Base-by-base conservation (phyloP, 192 early-diverging fungal genomes). In the Coemansia sp. region DNA sequence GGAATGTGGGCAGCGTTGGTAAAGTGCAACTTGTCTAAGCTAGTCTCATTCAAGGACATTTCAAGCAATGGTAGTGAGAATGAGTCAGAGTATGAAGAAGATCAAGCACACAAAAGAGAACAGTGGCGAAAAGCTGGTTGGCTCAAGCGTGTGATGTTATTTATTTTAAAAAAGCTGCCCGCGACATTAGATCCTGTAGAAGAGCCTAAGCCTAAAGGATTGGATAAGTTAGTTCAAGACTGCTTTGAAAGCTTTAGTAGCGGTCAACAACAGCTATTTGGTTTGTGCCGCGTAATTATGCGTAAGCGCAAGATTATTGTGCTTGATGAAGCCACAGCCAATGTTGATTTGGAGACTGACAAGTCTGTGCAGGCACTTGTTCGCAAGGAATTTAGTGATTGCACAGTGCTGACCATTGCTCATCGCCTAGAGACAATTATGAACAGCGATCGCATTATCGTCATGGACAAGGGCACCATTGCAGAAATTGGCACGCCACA, bases 351-450 rank as follows among this genome's bases (percentile, higher is more conserved):
- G 55, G 70, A 65, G 8, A 72, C 70, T 1, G 76, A 77, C 39
- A 59, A 63, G 34, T 15, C 17, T 2, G 68, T 77, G 9, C 75
- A 77, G 23, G 44, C 32, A 29, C 57, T 77, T 34, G 84, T 90
- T 34, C 77, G 78, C 5, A 77, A 73, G 11, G 68, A 86, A 41
- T 89, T 89, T 70, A 66, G 59, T 1, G 63, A 78, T 55, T 31
- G 39, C 39, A 67, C 66, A 0, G 82, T 90, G n/a, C 63, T 90
- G 8, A 86, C 86, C 21, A 90, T 90, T 61, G 89, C 90, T 1
- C 90, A 95, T 72, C 88, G 92, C 41, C 69, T 91, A 36, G 89
- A 91, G 45, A 91, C 90, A 0, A 81, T 89, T 0, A 74, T 87
- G 46, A 78, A 88, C 67, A 89, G 86, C 63, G 91, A 93, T 62